Conservation (phyloP, 2,329 filamentous ascomycete genomes). For the Lanzia echinophila region DNA sequence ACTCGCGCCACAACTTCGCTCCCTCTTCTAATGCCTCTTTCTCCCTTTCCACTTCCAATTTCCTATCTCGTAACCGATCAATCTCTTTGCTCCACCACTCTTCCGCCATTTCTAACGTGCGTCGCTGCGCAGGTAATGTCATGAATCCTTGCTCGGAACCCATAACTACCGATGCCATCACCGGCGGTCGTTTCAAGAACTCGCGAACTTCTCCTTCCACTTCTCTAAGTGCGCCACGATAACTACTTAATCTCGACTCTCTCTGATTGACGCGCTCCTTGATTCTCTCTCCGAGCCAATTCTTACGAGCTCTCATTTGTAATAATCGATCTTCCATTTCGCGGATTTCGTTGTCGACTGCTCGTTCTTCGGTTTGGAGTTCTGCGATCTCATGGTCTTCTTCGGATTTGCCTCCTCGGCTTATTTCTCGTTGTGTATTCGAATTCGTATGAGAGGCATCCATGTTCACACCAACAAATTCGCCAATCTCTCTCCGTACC, state of each 20-base stretch:
- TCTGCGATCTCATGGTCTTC: conserved; percentile 53
- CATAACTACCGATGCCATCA: conserved; percentile 18
- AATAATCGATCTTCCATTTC: conserved; percentile 58
- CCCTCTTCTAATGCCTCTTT: conserved; percentile 61
- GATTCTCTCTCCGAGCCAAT: conserved; percentile 53
- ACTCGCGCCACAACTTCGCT: conserved; percentile 57
- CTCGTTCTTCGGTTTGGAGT: conserved; percentile 48
- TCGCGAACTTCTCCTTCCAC: conserved; percentile 55
- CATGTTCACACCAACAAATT: background rate
- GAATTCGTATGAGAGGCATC: conserved; percentile 38
- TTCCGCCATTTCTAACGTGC: conserved; percentile 64
- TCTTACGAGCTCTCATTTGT: conserved; percentile 52
- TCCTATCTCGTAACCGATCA: conserved; percentile 46
- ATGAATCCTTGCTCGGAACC: conserved; percentile 42
- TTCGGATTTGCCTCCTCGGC: conserved; percentile 39
- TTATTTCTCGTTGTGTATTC: conserved; percentile 44
- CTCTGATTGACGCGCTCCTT: conserved; percentile 56
- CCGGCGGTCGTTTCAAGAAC: conserved; percentile 52
- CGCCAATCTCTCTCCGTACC: conserved; percentile 7
- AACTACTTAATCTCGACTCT: conserved; percentile 67
- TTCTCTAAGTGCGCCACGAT: conserved; percentile 58
- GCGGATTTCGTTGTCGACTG: conserved; percentile 56
- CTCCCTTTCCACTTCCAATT: conserved; percentile 52
- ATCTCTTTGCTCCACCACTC: conserved; percentile 65
- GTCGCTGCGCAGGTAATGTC: conserved; percentile 53